Evolutionary conservation across 176 grass and related monocot species (phyloP).

Genomic region (Ampelocalamus luodianensis): DNA sequence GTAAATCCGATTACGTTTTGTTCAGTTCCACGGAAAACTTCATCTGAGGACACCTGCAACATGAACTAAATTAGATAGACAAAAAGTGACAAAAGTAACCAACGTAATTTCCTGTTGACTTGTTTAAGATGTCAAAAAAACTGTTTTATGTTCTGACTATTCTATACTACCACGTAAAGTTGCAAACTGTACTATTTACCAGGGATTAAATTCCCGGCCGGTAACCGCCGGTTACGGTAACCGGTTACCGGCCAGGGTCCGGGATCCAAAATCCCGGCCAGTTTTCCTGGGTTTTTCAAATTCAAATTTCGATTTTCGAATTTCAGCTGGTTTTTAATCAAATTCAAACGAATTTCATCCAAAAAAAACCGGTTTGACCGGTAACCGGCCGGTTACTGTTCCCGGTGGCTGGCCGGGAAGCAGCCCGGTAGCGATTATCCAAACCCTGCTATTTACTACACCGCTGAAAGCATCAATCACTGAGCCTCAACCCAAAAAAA

Average conservation of each 20-base stretch:
- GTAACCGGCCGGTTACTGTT: too few species aligned
- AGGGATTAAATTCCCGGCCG: too few species aligned
- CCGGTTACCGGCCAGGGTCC: too few species aligned
- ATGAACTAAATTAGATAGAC: neutral
- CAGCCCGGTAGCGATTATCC: too few species aligned
- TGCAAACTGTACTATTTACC: neutral
- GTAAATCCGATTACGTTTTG: neutral
- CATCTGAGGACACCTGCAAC: neutral
- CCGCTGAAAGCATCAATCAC: conserved; percentile 2
- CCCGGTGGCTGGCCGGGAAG: too few species aligned
- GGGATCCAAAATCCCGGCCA: too few species aligned
- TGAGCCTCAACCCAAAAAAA: neutral
- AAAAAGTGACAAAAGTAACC: conserved; percentile 2
- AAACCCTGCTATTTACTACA: neutral
- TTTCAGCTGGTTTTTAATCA: too few species aligned
- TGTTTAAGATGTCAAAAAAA: neutral
- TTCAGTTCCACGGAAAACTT: neutral
- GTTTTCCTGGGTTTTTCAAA: too few species aligned
- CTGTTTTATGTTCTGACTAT: neutral
- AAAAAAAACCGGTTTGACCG: too few species aligned
- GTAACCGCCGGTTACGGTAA: too few species aligned
- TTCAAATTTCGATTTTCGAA: too few species aligned
- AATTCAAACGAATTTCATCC: too few species aligned
- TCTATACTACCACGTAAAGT: neutral
- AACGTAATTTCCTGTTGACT: neutral